Conservation (phyloP, 106 monocot species). For the Apostasia shenzhenica region DNA sequence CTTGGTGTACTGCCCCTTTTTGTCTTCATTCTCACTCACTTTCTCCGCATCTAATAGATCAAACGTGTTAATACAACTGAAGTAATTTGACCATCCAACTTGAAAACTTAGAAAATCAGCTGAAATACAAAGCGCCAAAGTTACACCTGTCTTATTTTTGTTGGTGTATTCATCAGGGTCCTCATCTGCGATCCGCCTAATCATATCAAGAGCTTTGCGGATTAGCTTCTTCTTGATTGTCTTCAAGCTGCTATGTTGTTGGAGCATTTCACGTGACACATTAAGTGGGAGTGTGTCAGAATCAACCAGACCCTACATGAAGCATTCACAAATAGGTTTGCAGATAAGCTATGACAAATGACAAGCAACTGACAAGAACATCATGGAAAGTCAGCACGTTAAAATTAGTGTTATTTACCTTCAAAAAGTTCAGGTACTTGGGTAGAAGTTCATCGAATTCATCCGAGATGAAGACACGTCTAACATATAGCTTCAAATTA, state of each 20-base stretch:
- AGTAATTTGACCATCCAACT: no score
- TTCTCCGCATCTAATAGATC: slow-evolving; percentile 35
- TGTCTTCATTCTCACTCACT: slow-evolving; percentile 57
- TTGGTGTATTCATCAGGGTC: slow-evolving; percentile 79
- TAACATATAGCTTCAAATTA: slow-evolving; percentile 90
- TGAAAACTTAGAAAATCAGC: no score
- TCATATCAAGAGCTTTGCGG: slow-evolving; percentile 98
- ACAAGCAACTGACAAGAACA: slow-evolving; percentile 3
- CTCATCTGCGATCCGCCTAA: slow-evolving; percentile 83
- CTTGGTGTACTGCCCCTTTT: slow-evolving; percentile 81
- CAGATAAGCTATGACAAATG: background rate
- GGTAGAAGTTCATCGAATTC: slow-evolving; percentile 98
- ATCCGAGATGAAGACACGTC: slow-evolving; percentile 98
- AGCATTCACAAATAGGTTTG: background rate
- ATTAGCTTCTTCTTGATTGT: slow-evolving; percentile 98
- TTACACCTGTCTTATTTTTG: slow-evolving; percentile 61
- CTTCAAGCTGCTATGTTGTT: slow-evolving; percentile 92
- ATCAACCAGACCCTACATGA: slow-evolving; percentile 84
- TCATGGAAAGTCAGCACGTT: background rate
- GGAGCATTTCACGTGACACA: slow-evolving; percentile 97
- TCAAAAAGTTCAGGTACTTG: slow-evolving; percentile 90
- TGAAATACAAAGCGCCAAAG: background rate
- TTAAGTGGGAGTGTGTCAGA: slow-evolving; percentile 95
- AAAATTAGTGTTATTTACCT: slow-evolving; percentile 30
- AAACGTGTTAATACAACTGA: background rate